Evolutionary conservation across 306 rosid genomes (phyloP), one percentile per base, ranked within the genome.

Genomic region (Senna siamea): DNA sequence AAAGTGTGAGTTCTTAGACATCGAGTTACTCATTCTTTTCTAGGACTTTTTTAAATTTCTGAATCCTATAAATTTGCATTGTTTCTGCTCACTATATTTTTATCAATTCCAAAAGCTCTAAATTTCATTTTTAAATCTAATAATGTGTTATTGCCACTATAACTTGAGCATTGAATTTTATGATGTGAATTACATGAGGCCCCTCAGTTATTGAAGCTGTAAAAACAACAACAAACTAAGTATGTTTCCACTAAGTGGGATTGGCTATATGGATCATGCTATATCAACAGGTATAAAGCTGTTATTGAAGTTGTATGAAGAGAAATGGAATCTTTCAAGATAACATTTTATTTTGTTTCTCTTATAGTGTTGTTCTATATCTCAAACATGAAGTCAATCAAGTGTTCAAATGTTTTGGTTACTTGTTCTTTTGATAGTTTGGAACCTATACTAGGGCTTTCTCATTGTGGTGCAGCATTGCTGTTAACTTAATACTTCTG

Each of bases 401-500:
- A 48, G 12, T 28, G 14, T 15, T 5, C 19, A 47, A 15, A 47
- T 47, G 7, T 46, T 11, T 9, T 32, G 37, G 37, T 32, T 32
- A 14, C 48, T 44, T 2, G 48, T 44, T 44, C 10, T 11, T 44
- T 44, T 44, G 48, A 44, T 10, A 44, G 2, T 44, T 44, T 46
- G 7, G 47, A 69, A 0, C 53, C 17, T 0, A 56, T 76, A 6
- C 26, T 58, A 12, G 62, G 58, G 4, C 7, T 30, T 1, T 76
- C 19, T 48, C 64, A 69, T 58, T 23, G 15, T 69, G 15, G 15
- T 59, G 37, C 37, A 32, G 11, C 70, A 70, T 7, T 0, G 28
- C 9, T 9, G 87, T 86, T 57, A 58, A 66, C 22, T 3, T 6
- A n/a, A n/a, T 0, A 96, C 89, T 12, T 12, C 11, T 11, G 2